Percentiles rank a stretch among this genome's conserved stretches.
phyloP scores from a whole-genome alignment of 2,329 filamentous ascomycete species.

The Zymoseptoria tritici region DNA sequence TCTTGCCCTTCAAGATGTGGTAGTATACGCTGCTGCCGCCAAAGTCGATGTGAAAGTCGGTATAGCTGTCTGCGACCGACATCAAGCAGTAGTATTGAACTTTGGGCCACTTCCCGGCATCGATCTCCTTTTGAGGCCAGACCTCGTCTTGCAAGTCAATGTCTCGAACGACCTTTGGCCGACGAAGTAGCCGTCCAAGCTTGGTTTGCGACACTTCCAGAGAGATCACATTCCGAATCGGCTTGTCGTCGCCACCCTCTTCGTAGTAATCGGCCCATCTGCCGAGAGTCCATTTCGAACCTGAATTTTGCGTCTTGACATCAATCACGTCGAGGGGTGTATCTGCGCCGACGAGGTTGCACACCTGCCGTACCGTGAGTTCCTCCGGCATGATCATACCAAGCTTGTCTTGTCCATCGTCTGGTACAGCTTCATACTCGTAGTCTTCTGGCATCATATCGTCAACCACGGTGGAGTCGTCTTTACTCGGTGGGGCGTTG shows the following conservation, averaged over 20 bases:
- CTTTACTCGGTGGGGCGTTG: not conserved
- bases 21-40: constrained; percentile 65
- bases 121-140: constrained; percentile 47
- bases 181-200: constrained; percentile 53
- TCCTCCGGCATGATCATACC: constrained; percentile 62
- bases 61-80: constrained; percentile 65
- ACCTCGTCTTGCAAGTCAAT: constrained; percentile 51
- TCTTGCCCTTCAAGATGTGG: constrained; percentile 60
- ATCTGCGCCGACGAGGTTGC: constrained; percentile 56
- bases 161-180: constrained; percentile 58
- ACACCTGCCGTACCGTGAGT: constrained; percentile 56
- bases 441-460: constrained; percentile 32
- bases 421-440: constrained; percentile 43
- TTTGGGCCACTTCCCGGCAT: constrained; percentile 51
- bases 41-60: constrained; percentile 66
- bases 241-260: constrained; percentile 51
- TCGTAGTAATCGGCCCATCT: constrained; percentile 64
- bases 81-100: constrained; percentile 64
- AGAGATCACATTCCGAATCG: constrained; percentile 62
- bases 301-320: constrained; percentile 61
- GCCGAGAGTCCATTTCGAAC: constrained; percentile 57
- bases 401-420: constrained; percentile 57
- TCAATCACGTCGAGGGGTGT: constrained; percentile 60
- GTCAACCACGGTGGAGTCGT: constrained; percentile 22
- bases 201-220: constrained; percentile 59